These are phyloP conservation scores for Globisporangium abappressorium DNA, from an alignment of 352 stramenopile species.

Conservation along the genomic window DNA sequence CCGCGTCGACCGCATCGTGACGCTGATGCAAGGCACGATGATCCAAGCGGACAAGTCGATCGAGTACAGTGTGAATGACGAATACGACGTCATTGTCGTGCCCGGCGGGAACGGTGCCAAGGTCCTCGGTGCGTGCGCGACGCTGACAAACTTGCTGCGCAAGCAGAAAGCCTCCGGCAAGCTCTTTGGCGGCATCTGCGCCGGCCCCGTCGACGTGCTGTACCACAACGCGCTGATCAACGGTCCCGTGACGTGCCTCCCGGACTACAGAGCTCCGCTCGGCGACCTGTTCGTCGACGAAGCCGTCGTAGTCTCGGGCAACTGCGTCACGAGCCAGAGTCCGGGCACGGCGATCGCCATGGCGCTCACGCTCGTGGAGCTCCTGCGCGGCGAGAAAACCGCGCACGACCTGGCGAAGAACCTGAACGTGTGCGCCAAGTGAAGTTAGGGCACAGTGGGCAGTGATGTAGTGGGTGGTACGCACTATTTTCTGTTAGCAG, in stretches of 20 bases:
- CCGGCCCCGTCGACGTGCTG: conserved; percentile 52
- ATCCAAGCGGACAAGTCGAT: conserved; percentile 67
- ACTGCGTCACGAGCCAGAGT: conserved; percentile 67
- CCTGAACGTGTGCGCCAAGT: not conserved
- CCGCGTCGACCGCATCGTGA: conserved; percentile 54
- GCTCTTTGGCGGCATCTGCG: conserved; percentile 53
- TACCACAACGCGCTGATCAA: conserved; percentile 48
- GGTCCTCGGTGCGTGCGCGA: conserved; percentile 34
- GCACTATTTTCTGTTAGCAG: not conserved
- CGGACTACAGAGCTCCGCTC: conserved; percentile 29
- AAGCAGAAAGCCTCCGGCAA: conserved; percentile 49
- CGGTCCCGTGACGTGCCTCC: conserved; percentile 37
- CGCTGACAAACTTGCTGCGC: conserved; percentile 43
- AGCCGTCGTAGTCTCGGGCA: conserved; percentile 49
- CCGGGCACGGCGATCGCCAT: conserved; percentile 55
- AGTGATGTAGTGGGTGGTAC: no score
- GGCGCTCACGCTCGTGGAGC: conserved; percentile 53
- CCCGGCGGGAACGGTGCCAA: conserved; percentile 56
- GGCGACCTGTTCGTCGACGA: conserved; percentile 52
- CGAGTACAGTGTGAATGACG: conserved; percentile 49
- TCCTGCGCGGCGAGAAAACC: conserved; percentile 45
- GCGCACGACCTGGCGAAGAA: conserved; percentile 17
- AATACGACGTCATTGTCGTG: conserved; percentile 66
- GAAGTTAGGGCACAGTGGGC: not conserved
- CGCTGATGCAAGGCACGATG: conserved; percentile 44